A percentile compares a stretch with the other conserved stretches of the same genome.
phyloP scores from a whole-genome alignment of 371 early-diverging fungal species.

The Coemansia sp. region DNA sequence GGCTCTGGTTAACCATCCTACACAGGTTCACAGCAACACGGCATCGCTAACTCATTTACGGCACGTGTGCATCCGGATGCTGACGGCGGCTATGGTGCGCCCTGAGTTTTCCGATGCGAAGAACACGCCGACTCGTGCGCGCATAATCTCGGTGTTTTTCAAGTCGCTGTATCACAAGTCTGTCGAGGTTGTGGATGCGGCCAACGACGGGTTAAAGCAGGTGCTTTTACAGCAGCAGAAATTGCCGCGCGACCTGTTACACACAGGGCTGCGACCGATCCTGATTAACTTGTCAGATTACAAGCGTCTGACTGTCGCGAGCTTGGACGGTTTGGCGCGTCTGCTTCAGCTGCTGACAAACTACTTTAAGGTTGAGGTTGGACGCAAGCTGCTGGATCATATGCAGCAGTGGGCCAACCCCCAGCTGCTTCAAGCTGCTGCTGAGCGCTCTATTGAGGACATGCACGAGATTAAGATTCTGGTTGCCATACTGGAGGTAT shows the following conservation, averaged over 20 bases:
- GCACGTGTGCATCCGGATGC: constrained; percentile 91
- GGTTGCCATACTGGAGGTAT: constrained; percentile 90
- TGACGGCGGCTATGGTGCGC: constrained; percentile 84
- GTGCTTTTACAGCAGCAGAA: constrained; percentile 86
- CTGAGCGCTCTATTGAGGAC: constrained; percentile 81
- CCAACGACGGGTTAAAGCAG: constrained; percentile 89
- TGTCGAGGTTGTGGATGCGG: constrained; percentile 91
- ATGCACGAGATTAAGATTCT: constrained; percentile 90
- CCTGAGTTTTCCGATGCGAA: constrained; percentile 74
- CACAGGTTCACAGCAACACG: constrained; percentile 79
- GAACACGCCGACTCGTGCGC: constrained; percentile 74
- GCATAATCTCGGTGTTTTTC: constrained; percentile 97
- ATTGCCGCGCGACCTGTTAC: constrained; percentile 94
- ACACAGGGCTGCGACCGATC: constrained; percentile 94
- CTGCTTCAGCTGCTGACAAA: constrained; percentile 90
- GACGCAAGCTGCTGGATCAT: constrained; percentile 96
- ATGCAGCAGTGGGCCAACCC: constrained; percentile 91
- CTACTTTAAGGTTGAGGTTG: constrained; percentile 98
- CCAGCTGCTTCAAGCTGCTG: constrained; percentile 72
- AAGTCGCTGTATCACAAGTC: constrained; percentile 92
- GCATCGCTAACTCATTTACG: constrained; percentile 81
- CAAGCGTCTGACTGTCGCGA: constrained; percentile 87
- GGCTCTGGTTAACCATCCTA: constrained; percentile 80
- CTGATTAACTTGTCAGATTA: constrained; percentile 91
- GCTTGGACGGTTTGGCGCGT: constrained; percentile 91